A percentile compares a stretch with the other conserved stretches of the same genome.
phyloP scores from a whole-genome alignment of 306 rosid species.

The Trichosanthes truncata region DNA sequence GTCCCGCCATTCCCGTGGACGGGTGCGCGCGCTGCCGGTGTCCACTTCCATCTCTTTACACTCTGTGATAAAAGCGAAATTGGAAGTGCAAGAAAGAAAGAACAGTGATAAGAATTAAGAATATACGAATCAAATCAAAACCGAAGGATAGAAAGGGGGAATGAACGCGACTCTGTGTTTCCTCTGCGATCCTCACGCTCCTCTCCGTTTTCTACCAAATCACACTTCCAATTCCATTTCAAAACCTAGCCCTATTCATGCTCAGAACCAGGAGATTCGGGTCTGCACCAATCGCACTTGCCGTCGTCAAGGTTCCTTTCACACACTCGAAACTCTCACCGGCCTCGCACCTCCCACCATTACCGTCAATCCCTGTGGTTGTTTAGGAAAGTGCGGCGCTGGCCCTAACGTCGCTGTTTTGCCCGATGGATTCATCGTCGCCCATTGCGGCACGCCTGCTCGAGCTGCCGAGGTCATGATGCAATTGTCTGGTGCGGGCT shows the following conservation, averaged over 20 bases:
- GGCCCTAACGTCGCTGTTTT: slow-evolving; percentile 72
- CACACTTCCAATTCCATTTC: not conserved
- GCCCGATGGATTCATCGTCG: slow-evolving; percentile 38
- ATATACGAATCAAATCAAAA: too few relatives aligned
- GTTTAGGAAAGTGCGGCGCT: slow-evolving; percentile 66
- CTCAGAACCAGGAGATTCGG: slow-evolving; percentile 38
- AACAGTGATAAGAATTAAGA: not conserved
- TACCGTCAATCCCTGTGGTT: slow-evolving; percentile 50
- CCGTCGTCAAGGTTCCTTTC: slow-evolving; percentile 74
- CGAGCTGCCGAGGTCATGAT: slow-evolving; percentile 51
- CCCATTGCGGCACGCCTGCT: slow-evolving; percentile 61
- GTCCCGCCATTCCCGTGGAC: too few relatives aligned
- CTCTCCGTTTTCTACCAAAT: not conserved
- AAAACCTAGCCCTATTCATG: not conserved
- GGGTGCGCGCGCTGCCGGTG: too few relatives aligned
- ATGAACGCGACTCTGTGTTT: not conserved
- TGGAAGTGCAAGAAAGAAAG: not conserved
- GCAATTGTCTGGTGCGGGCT: slow-evolving; percentile 17
- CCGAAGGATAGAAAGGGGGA: not conserved
- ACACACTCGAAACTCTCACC: slow-evolving; percentile 54
- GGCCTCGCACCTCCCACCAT: slow-evolving; percentile 55
- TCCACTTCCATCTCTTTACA: not conserved
- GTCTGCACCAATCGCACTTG: slow-evolving; percentile 82
- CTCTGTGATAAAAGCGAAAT: not conserved
- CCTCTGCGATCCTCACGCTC: not conserved